These are phyloP conservation scores for Penicillium goetzii DNA, from an alignment of 495 filamentous ascomycete genomes.

Conservation along the genomic window DNA sequence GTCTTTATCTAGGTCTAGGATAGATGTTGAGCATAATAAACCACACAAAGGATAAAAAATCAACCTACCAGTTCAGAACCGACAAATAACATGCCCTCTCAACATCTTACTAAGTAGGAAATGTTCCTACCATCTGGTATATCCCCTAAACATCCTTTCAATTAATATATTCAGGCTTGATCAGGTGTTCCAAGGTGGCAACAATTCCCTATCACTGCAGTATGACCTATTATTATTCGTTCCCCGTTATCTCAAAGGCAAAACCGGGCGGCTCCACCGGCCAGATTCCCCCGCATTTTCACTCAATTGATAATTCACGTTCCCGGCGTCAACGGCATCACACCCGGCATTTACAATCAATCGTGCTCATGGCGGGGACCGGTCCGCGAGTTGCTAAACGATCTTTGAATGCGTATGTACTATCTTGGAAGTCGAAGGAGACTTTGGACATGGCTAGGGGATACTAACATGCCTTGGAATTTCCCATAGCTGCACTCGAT, in stretches of 20 bases:
- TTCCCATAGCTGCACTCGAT: slow-evolving; percentile 42
- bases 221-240: background rate
- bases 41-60: background rate
- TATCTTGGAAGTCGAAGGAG: background rate
- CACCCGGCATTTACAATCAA: slow-evolving; percentile 10
- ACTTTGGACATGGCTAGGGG: background rate
- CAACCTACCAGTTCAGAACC: background rate
- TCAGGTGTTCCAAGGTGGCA: background rate
- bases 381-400: slow-evolving; percentile 39
- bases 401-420: slow-evolving; percentile 44
- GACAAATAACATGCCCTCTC: background rate
- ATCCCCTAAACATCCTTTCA: background rate
- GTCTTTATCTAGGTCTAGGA: background rate
- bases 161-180: background rate
- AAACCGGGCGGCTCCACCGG: slow-evolving; percentile 15
- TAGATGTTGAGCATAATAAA: background rate
- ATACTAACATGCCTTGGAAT: slow-evolving; percentile 5
- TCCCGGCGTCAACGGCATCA: slow-evolving; percentile 5
- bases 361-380: slow-evolving; percentile 24
- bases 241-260: background rate
- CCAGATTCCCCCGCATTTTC: slow-evolving; percentile 20
- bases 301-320: slow-evolving; percentile 12
- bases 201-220: background rate
- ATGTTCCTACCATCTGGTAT: background rate
- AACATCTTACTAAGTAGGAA: background rate